Evolutionary conservation across 345 rosid genomes (phyloP).

Genomic region (Cochlearia excelsa): DNA sequence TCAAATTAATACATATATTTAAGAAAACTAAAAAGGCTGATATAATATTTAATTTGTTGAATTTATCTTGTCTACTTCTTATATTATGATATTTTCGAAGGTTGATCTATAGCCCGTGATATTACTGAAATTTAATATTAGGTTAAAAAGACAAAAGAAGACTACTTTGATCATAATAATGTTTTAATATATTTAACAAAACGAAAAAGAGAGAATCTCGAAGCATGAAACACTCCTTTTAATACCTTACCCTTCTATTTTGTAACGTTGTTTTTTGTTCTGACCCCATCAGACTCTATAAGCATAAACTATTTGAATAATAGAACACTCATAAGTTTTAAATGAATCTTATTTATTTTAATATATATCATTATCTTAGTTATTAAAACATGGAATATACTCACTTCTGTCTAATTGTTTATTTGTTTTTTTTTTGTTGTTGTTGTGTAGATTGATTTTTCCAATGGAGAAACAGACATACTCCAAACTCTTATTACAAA

Average conservation of each 20-base stretch:
- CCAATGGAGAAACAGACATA: conserved; percentile 39
- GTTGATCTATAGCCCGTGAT: conserved; percentile 12
- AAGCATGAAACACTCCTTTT: conserved; percentile 27
- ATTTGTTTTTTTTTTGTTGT: conserved; percentile 16
- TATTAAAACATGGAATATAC: conserved; percentile 9
- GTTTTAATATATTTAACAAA: conserved; percentile 19
- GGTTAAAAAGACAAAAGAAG: neutral
- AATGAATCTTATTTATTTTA: neutral
- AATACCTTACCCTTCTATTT: conserved; percentile 26
- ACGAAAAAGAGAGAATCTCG: conserved; percentile 32
- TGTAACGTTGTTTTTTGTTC: conserved; percentile 27
- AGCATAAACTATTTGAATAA: conserved; percentile 20
- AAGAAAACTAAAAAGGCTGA: no score
- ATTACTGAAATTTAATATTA: conserved; percentile 11
- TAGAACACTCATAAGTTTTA: neutral
- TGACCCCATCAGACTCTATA: conserved; percentile 19
- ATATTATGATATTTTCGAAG: no score
- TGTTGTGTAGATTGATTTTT: conserved; percentile 29
- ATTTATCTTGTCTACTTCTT: neutral
- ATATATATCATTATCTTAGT: conserved; percentile 3
- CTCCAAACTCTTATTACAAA: conserved; percentile 31
- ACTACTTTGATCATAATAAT: conserved; percentile 10
- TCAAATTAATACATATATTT: neutral
- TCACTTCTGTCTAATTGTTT: conserved; percentile 7
- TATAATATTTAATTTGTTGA: neutral